These are phyloP conservation scores for Colletotrichum eremochloae DNA, from an alignment of 2,329 filamentous ascomycete genomes.

Conservation along the genomic window DNA sequence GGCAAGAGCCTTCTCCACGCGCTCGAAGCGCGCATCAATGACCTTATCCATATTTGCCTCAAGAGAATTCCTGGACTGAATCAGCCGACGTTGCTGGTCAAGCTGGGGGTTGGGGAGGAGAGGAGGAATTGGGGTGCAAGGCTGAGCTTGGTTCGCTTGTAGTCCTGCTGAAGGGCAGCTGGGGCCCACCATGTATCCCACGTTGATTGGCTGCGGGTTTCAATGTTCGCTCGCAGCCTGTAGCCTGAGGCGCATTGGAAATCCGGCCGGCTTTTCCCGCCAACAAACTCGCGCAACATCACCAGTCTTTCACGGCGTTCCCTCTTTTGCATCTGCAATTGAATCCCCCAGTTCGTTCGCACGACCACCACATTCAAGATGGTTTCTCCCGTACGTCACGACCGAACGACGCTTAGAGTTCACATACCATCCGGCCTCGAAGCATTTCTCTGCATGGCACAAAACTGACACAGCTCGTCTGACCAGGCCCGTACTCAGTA, in stretches of 20 bases:
- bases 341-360: conserved; percentile 49
- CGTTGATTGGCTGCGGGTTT: conserved; percentile 33
- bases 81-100: not conserved
- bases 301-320: conserved; percentile 39
- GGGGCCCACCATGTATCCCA: not conserved
- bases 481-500: conserved; percentile 27
- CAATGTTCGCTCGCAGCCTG: conserved; percentile 27
- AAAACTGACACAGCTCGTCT: conserved; percentile 10
- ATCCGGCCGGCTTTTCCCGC: conserved; percentile 44
- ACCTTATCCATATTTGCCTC: conserved; percentile 68
- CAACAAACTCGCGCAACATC: conserved; percentile 42
- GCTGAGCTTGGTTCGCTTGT: conserved; percentile 23
- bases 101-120: conserved; percentile 18
- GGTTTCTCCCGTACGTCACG: conserved; percentile 55
- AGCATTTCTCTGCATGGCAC: not conserved
- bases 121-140: conserved; percentile 20
- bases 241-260: conserved; percentile 42
- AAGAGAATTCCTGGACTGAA: not conserved
- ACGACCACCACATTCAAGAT: conserved; percentile 54
- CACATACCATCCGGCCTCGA: not conserved
- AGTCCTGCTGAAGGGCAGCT: conserved; percentile 3
- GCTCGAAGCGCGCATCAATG: conserved; percentile 74
- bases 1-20: conserved; percentile 75
- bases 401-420: not conserved
- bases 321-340: conserved; percentile 51